A percentile compares a stretch with the other conserved stretches of the same genome.
These are phyloP conservation scores for Pythium coloratum DNA, from an alignment of 352 stramenopile species.

Conservation along the genomic window DNA sequence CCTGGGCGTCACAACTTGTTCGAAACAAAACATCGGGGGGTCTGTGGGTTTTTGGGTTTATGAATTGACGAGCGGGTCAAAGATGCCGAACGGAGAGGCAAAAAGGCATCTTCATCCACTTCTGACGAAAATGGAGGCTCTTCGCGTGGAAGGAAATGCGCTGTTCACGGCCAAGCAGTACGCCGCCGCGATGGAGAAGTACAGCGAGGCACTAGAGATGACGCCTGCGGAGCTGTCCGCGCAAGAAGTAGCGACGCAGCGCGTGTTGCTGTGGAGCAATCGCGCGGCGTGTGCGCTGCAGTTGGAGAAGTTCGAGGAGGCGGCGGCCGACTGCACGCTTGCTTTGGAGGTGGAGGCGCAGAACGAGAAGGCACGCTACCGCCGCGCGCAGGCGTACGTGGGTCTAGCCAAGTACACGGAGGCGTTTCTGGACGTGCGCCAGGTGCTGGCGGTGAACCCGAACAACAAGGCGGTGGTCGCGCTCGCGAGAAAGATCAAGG, in stretches of 20 bases:
- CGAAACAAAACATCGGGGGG: not conserved
- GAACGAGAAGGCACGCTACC: constrained; percentile 82
- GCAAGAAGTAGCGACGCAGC: constrained; percentile 40
- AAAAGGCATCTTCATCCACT: not conserved
- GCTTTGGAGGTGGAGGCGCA: constrained; percentile 46
- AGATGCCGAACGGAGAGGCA: not conserved
- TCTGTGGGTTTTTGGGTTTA: not conserved
- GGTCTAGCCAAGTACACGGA: constrained; percentile 63
- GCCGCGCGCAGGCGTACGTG: constrained; percentile 71
- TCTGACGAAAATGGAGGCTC: constrained; percentile 44
- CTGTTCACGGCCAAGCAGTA: constrained; percentile 78
- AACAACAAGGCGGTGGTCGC: constrained; percentile 72
- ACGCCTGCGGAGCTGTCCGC: constrained; percentile 7
- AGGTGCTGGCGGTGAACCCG: constrained; percentile 70
- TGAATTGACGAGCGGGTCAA: constrained; percentile 10
- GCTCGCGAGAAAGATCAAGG: constrained; percentile 75
- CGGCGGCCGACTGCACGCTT: constrained; percentile 52
- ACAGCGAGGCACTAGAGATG: constrained; percentile 50
- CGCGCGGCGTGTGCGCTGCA: constrained; percentile 72
- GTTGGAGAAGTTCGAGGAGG: constrained; percentile 55
- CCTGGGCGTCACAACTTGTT: constrained; percentile 9
- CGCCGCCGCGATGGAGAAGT: constrained; percentile 56
- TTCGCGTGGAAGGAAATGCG: constrained; percentile 71
- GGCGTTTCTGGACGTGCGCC: constrained; percentile 68
- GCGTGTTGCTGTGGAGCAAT: constrained; percentile 75